Percentiles rank a stretch among this genome's conserved stretches.
Conservation (phyloP, 345 rosid species). For the Populus nigra region DNA sequence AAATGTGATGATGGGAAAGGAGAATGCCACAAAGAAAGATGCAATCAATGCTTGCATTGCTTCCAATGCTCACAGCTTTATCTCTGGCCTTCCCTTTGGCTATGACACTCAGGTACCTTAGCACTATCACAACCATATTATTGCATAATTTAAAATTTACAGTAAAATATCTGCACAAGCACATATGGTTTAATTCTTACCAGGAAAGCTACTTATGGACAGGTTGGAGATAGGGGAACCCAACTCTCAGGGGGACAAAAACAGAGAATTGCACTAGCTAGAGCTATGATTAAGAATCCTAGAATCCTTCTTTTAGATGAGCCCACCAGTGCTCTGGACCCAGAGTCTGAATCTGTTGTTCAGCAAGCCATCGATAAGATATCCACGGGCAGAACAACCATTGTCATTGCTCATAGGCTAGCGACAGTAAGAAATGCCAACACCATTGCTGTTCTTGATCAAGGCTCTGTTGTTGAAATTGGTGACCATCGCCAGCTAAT, state of each 20-base stretch:
- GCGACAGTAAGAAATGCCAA: slow-evolving; percentile 60
- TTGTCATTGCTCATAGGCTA: slow-evolving; percentile 65
- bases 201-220: slow-evolving; percentile 4
- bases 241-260: slow-evolving; percentile 79
- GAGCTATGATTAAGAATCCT: slow-evolving; percentile 62
- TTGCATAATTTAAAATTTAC: no score
- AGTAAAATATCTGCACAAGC: neutral
- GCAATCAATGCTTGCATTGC: slow-evolving; percentile 52
- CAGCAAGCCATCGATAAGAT: slow-evolving; percentile 66
- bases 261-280: slow-evolving; percentile 76
- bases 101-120: slow-evolving; percentile 58
- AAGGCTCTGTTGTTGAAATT: slow-evolving; percentile 50
- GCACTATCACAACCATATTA: neutral
- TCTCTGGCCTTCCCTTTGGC: slow-evolving; percentile 51
- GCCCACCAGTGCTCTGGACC: slow-evolving; percentile 66
- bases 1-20: slow-evolving; percentile 66
- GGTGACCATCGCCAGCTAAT: slow-evolving; percentile 52
- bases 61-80: slow-evolving; percentile 51
- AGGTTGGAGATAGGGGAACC: slow-evolving; percentile 67
- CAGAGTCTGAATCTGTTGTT: slow-evolving; percentile 51
- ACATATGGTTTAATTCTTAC: neutral
- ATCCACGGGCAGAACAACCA: slow-evolving; percentile 44
- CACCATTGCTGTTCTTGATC: slow-evolving; percentile 50
- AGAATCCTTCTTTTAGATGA: slow-evolving; percentile 56
- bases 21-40: slow-evolving; percentile 57